Base-by-base conservation (phyloP, 2,329 filamentous ascomycete genomes). In the Arthrobotrys sinensis region DNA sequence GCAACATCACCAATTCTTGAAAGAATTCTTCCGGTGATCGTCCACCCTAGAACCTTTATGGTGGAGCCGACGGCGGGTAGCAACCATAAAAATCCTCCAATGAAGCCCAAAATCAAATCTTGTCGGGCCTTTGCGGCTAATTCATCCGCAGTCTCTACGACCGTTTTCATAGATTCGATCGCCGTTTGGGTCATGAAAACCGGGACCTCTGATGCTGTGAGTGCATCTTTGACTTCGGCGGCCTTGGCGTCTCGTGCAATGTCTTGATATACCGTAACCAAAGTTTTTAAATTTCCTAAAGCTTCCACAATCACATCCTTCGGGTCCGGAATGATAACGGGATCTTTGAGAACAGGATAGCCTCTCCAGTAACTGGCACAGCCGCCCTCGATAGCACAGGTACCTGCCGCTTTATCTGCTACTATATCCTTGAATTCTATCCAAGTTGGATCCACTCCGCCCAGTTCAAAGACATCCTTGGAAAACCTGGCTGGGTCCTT, bases 101-200 rank as follows among this genome's bases (percentile, higher is more conserved):
- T 21, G n/a, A 64, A 71, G 2, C 45, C 28, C 45, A 71, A 12
- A 43, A 71, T 71, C 11, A 32, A n/a, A n/a, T 16, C 12, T 36
- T 34, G 19, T 21, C 24, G n/a, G 34, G 53, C 36, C 21, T 38
- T 28, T 34, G 64, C 55, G 0, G 21, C 14, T 7, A 71, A 4
- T 1, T 71, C 60, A 24, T 64, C 45, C 10, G 55, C 45, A 14
- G 28, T 45, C 12, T 64, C 50, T 12, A 71, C 19, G 10, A 71
- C 28, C 5, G 40, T 16, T 46, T 32, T 28, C 68, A 71, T 71
- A 12, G 19, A 21, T 6, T 71, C 14, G 14, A 71, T 28, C 4
- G 55, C 68, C 6, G 28, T 19, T 32, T 63, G 38, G 6, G 55
- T 50, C 43, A 71, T 71, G 16, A 64, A 71, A 8, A 71, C 68